Evolutionary conservation across 1,284 basidiomycete genomes (phyloP).

Genomic region (Coriolopsis trogii): DNA sequence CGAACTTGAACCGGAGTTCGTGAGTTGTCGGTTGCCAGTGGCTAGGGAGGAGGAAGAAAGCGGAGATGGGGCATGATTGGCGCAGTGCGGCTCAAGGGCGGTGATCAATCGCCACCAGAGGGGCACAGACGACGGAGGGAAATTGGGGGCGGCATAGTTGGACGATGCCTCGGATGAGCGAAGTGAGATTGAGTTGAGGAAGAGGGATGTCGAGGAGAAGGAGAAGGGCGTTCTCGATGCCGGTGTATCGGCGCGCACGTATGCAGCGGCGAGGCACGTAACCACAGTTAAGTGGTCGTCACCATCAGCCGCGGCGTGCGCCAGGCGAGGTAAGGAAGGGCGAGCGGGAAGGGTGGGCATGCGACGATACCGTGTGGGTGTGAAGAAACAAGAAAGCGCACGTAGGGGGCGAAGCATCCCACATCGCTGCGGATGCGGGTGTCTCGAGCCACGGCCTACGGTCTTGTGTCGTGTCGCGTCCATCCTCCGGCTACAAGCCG

Average conservation of each 20-base stretch:
- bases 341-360: constrained; percentile 43
- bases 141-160: constrained; percentile 20
- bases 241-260: constrained; percentile 66
- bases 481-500: constrained; percentile 46
- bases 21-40: constrained; percentile 21
- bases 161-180: constrained; percentile 19
- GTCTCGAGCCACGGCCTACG: constrained; percentile 53
- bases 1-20: constrained; percentile 23
- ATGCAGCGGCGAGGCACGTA: constrained; percentile 55
- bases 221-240: constrained; percentile 42
- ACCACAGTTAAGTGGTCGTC: constrained; percentile 80
- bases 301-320: constrained; percentile 46
- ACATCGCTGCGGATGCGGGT: constrained; percentile 44
- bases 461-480: constrained; percentile 75
- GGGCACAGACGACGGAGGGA: constrained; percentile 13
- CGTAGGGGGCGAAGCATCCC: constrained; percentile 53
- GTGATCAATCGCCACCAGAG: constrained; percentile 34
- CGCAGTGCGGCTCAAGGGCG: constrained; percentile 23
- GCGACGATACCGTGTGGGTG: constrained; percentile 34
- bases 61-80: constrained; percentile 12
- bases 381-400: constrained; percentile 58
- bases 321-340: constrained; percentile 53
- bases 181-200: constrained; percentile 17
- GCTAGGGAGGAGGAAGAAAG: constrained; percentile 21
- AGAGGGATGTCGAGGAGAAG: constrained; percentile 18